Conservation (phyloP, 2,329 filamentous ascomycete species). For the Teratosphaeria epicoccoides region DNA sequence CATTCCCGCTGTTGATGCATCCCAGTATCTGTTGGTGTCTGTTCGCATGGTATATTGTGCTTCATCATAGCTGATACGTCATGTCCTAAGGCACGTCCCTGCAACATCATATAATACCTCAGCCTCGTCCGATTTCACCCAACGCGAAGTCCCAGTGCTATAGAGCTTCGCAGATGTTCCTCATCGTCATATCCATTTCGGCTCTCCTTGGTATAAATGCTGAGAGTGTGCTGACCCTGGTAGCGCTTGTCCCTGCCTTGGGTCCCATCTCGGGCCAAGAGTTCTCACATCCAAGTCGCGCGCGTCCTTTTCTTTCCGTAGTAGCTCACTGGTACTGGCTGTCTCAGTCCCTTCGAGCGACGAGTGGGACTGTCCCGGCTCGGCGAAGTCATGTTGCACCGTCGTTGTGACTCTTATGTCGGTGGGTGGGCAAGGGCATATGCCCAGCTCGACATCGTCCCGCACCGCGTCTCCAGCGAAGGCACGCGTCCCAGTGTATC, state of each 20-base stretch:
- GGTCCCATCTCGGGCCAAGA: not conserved
- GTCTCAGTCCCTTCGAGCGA: not conserved
- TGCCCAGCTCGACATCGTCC: not conserved
- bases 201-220: not conserved
- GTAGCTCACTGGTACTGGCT: not conserved
- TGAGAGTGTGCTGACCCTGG: not conserved
- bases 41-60: not conserved
- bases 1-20: not conserved
- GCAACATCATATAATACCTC: not conserved
- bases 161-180: not conserved
- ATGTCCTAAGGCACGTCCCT: not conserved
- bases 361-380: not conserved
- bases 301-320: not conserved
- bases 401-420: not conserved
- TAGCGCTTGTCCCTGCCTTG: not conserved
- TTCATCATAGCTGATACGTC: not conserved
- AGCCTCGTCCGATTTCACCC: not conserved
- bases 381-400: not conserved
- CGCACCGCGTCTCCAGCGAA: not conserved
- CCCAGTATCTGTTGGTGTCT: not conserved
- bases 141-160: not conserved
- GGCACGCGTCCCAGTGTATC: not conserved
- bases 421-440: not conserved
- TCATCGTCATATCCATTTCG: not conserved
- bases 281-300: not conserved